Evolutionary conservation across 1,284 basidiomycete species (phyloP).

Genomic region (Trametes versicolor): DNA sequence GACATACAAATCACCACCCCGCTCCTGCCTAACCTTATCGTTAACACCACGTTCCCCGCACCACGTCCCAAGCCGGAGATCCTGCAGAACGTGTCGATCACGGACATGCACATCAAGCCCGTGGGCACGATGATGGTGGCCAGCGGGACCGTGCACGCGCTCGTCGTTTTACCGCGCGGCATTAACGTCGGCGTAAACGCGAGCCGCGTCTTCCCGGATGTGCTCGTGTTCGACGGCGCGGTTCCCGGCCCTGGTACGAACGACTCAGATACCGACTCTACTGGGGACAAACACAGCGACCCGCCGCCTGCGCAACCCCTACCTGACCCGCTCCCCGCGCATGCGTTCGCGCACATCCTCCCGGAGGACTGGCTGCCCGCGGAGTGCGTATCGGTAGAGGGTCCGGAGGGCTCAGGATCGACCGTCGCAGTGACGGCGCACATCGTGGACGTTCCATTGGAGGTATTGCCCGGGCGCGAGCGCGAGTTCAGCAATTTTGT

Average conservation of each 20-base stretch:
- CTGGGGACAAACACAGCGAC: conserved; percentile 17
- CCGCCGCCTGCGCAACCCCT: conserved; percentile 57
- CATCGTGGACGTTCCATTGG: conserved; percentile 74
- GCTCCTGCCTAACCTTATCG: conserved; percentile 55
- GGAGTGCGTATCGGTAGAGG: conserved; percentile 53
- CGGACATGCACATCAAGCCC: conserved; percentile 75
- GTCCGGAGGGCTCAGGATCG: conserved; percentile 58
- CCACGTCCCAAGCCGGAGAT: conserved; percentile 69
- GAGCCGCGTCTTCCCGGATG: conserved; percentile 72
- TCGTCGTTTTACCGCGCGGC: conserved; percentile 71
- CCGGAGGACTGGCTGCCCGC: conserved; percentile 75
- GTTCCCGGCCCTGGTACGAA: conserved; percentile 49
- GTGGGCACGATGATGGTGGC: conserved; percentile 60
- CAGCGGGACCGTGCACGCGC: conserved; percentile 70
- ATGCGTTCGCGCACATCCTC: conserved; percentile 77
- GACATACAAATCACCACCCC: conserved; percentile 67
- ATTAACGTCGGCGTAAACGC: conserved; percentile 71
- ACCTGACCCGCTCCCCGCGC: conserved; percentile 69
- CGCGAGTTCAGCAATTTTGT: conserved; percentile 78
- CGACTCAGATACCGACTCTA: conserved; percentile 5
- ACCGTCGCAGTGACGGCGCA: conserved; percentile 67
- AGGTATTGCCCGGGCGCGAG: conserved; percentile 79
- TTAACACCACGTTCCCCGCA: conserved; percentile 68
- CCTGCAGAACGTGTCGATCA: conserved; percentile 74
- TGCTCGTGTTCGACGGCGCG: conserved; percentile 78